Evolutionary conservation across 257 asterid species (phyloP).

Genomic region (Mentha longifolia): DNA sequence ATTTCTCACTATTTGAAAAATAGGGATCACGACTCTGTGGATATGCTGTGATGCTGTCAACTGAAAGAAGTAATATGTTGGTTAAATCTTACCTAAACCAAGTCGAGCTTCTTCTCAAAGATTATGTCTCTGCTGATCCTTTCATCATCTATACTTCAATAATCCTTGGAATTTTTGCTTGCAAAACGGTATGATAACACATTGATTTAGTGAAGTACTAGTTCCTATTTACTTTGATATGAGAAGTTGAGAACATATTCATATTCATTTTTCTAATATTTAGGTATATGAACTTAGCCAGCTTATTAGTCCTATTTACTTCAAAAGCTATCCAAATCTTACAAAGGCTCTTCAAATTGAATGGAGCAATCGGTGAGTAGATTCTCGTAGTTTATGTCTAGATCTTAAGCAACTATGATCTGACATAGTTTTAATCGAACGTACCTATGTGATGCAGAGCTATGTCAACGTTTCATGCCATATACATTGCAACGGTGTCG

Average conservation of each 20-base stretch:
- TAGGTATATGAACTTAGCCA: constrained; percentile 76
- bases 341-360: constrained; percentile 62
- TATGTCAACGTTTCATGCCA: constrained; percentile 75
- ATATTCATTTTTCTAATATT: constrained; percentile 1
- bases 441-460: constrained; percentile 52
- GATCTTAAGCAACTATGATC: constrained; percentile 16
- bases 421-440: constrained; percentile 13
- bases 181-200: constrained; percentile 65
- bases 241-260: no score
- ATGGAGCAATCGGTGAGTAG: constrained; percentile 82
- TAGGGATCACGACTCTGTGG: constrained; percentile 26
- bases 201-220: neutral
- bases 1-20: neutral
- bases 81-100: constrained; percentile 51
- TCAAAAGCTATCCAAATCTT: constrained; percentile 65
- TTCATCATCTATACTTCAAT: constrained; percentile 53
- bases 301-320: constrained; percentile 49
- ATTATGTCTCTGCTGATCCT: constrained; percentile 55
- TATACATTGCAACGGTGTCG: constrained; percentile 58
- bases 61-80: constrained; percentile 50
- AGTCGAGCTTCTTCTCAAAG: constrained; percentile 51
- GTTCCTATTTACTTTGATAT: neutral
- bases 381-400: neutral
- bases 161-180: constrained; percentile 58
- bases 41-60: constrained; percentile 34